Base-by-base conservation (phyloP, 352 stramenopile species). In the Thraustotheca clavata region DNA sequence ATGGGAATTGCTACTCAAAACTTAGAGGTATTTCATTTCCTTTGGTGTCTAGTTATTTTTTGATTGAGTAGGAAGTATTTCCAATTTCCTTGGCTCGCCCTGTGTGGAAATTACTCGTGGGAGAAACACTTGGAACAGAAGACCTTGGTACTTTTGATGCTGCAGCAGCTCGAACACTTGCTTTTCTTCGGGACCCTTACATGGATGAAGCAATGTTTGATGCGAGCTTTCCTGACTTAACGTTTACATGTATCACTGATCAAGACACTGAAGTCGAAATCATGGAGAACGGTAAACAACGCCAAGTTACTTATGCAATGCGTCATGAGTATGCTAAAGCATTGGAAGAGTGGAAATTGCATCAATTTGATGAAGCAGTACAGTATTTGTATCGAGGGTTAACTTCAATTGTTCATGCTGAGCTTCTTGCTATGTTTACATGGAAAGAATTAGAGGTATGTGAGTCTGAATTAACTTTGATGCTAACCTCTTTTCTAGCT, bases 1-100 rank as follows among this genome's bases (percentile, higher is more conserved):
- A 65, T 65, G 57, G 57, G 57, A 20, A 65, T 65, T 40, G 57
- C 57, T 11, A 65, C 57, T n/a, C 57, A 65, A 24, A 65, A 65
- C 29, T 46, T 65, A 33, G 57, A 65, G 55, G 55, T 62, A 16
- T 20, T 20, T 1, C 1, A 9, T 48, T 20, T 12, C 16, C 29
- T 20, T 7, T 12, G 14, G 11, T 26, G 52, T n/a, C 38, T 12
- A 22, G 16, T 11, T 24, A 20, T 20, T 29, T 32, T 22, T 18
- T n/a, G 4, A 18, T 11, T 1, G 18, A 27, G 31, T 54, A 62
- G 38, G 57, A 65, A 38, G 57, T 65, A 1, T 65, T 65, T 39
- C 57, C 57, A 1, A 27, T 65, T 6, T 26, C 46, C 31, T 32
- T 65, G 6, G 57, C 57, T 20, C 18, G 22, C 20, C 57, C 57